These are phyloP conservation scores for Ogataea methylovora DNA, from an alignment of 805 yeast species.

Conservation along the genomic window DNA sequence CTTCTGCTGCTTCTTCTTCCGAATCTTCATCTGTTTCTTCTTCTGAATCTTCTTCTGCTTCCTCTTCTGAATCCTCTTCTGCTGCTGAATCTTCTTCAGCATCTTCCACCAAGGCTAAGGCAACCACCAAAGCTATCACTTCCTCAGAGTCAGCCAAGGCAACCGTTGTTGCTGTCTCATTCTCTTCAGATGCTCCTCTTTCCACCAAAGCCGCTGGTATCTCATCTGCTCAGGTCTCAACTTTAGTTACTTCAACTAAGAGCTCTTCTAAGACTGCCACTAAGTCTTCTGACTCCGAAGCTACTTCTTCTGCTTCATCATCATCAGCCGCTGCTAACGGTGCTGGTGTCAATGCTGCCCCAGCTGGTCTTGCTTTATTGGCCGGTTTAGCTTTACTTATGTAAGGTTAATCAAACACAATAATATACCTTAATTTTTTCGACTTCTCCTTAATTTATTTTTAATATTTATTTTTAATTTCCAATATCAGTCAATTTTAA, in stretches of 20 bases:
- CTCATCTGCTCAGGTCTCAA: constrained; percentile 2
- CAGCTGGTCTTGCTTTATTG: constrained; percentile 2
- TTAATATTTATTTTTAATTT: too few relatives aligned
- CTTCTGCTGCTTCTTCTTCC: constrained; percentile 1
- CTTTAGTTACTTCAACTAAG: neutral
- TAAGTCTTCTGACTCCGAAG: too few relatives aligned
- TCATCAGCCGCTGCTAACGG: neutral
- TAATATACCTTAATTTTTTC: neutral
- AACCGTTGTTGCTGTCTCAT: too few relatives aligned
- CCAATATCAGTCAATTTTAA: too few relatives aligned
- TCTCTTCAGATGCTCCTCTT: too few relatives aligned
- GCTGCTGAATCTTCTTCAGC: neutral
- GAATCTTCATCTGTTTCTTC: constrained; percentile 2
- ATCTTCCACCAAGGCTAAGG: neutral
- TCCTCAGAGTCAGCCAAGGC: too few relatives aligned
- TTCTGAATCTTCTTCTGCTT: constrained; percentile 1
- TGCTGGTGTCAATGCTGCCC: neutral
- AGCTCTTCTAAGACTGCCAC: constrained; percentile 1
- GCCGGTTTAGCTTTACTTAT: constrained; percentile 3
- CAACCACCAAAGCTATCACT: neutral
- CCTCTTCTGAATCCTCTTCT: constrained; percentile 1
- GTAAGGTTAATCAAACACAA: neutral
- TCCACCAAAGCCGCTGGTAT: too few relatives aligned
- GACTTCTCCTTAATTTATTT: neutral
- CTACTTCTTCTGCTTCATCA: neutral